Conservation (phyloP, 805 yeast species). For the Clavispora carvajalis region DNA sequence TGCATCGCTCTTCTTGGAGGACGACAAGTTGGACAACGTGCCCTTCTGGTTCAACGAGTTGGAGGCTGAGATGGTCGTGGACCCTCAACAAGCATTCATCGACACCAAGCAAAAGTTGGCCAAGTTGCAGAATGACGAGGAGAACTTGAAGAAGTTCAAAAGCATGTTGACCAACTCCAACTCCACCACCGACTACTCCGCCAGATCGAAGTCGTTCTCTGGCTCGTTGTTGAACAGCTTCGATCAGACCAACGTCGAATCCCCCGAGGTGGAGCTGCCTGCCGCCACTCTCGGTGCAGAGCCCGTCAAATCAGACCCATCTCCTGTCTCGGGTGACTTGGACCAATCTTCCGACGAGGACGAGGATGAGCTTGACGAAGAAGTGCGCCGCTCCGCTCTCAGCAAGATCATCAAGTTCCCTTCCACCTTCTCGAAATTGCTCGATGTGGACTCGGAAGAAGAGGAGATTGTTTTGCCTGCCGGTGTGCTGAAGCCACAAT, state of each 20-base stretch:
- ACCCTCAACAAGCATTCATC: conserved; percentile 74
- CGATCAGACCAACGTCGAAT: conserved; percentile 4
- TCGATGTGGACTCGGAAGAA: conserved; percentile 76
- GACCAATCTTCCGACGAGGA: conserved; percentile 31
- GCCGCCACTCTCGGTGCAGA: conserved; percentile 2
- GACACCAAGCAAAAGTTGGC: conserved; percentile 54
- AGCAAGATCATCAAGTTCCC: conserved; percentile 24
- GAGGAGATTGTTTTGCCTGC: conserved; percentile 77
- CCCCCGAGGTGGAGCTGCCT: conserved; percentile 1
- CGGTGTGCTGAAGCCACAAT: conserved; percentile 80
- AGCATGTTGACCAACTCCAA: conserved; percentile 30
- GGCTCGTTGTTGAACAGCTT: conserved; percentile 24
- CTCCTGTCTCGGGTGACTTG: conserved; percentile 14
- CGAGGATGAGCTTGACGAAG: conserved; percentile 25
- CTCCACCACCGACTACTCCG: conserved; percentile 21
- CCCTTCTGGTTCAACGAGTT: conserved; percentile 96
- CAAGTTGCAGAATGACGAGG: conserved; percentile 43
- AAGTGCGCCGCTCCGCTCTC: conserved; percentile 9
- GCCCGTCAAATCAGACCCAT: conserved; percentile 6
- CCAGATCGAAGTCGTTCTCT: conserved; percentile 37
- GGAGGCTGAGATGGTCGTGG: conserved; percentile 52
- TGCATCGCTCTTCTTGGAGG: conserved; percentile 81
- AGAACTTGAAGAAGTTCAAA: conserved; percentile 39
- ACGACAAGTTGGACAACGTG: conserved; percentile 80
- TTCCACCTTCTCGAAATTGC: conserved; percentile 33